Evolutionary conservation across 2,329 filamentous ascomycete species (phyloP), one percentile per base, ranked within the genome.

Genomic region (Venturiaceae sp.): DNA sequence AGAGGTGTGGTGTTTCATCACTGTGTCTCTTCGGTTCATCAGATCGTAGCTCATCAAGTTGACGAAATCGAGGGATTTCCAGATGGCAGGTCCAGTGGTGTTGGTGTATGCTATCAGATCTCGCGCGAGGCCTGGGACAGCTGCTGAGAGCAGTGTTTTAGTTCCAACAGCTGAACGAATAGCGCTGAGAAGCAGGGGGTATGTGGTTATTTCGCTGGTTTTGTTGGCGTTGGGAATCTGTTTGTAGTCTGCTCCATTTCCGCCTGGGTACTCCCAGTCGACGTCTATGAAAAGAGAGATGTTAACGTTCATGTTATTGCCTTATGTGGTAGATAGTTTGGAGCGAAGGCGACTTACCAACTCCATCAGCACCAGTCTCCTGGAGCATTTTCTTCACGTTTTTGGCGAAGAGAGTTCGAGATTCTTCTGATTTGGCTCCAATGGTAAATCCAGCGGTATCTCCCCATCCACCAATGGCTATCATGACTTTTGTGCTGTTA

Each of bases 401-500:
- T 47, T 74, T 74, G 1, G 86, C 84, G 71, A 86, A 91, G 7
- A 71, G 72, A 60, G 76, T 73, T 16, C 84, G 80, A 1, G 77
- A 79, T 8, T 69, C 64, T 1, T 79, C 74, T 3, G 77, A 76
- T 55, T 74, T 76, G 1, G 83, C 82, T 0, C 80, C 85, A 1
- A 60, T 68, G 0, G 80, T 77, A 65, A 88, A 90, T 0, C 85
- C 86, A 6, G 70, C 68, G 0, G 80, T 84, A 60, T 89, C 84
- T 0, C 86, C 86, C 87, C 87, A 91, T 56, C 87, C 87, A 11
- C 87, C 87, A 62, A 91, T 83, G 21, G 87, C 86, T 37, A 90
- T 77, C 73, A 86, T 79, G 23, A 90, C 71, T 63, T 86, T 84
- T 21, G 84, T 84, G 28, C 74, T 75, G 0, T 77, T 67, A 13